phyloP scores from a whole-genome alignment of 2,329 filamentous ascomycete species.

The Aspergillus fijiensis region DNA sequence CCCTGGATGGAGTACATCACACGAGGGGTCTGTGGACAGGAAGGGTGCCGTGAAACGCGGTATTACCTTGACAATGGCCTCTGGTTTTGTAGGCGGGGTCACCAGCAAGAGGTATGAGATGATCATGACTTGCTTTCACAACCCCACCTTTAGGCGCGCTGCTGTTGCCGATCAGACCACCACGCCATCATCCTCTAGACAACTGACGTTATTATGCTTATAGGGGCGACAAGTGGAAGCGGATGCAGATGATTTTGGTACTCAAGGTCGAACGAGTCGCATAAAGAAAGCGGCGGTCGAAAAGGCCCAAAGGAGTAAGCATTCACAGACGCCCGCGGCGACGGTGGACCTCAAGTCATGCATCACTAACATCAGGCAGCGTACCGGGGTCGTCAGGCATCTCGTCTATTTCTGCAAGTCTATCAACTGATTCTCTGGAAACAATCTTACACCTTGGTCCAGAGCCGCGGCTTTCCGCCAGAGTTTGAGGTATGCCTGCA shows the following conservation, averaged over 20 bases:
- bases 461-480: constrained; percentile 62
- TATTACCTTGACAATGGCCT: constrained; percentile 75
- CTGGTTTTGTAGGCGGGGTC: constrained; percentile 76
- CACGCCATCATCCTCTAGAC: background rate
- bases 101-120: constrained; percentile 67
- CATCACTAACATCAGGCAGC: constrained; percentile 34
- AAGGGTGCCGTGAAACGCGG: constrained; percentile 68
- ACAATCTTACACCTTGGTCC: constrained; percentile 73
- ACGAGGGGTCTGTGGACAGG: constrained; percentile 54
- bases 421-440: constrained; percentile 82
- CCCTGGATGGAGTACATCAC: constrained; percentile 45
- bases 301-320: constrained; percentile 51
- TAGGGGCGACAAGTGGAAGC: constrained; percentile 49
- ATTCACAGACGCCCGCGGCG: no score
- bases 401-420: constrained; percentile 77
- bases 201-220: background rate
- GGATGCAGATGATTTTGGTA: constrained; percentile 69
- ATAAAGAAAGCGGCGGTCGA: constrained; percentile 56
- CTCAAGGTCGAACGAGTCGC: constrained; percentile 57
- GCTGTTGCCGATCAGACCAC: constrained; percentile 5
- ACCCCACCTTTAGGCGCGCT: background rate
- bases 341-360: background rate
- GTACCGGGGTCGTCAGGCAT: constrained; percentile 64
- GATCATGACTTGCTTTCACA: background rate
- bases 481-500: constrained; percentile 65